These are phyloP conservation scores for Cyberlindnera nakhonratchasimensis DNA, from an alignment of 805 yeast genomes.

Conservation along the genomic window DNA sequence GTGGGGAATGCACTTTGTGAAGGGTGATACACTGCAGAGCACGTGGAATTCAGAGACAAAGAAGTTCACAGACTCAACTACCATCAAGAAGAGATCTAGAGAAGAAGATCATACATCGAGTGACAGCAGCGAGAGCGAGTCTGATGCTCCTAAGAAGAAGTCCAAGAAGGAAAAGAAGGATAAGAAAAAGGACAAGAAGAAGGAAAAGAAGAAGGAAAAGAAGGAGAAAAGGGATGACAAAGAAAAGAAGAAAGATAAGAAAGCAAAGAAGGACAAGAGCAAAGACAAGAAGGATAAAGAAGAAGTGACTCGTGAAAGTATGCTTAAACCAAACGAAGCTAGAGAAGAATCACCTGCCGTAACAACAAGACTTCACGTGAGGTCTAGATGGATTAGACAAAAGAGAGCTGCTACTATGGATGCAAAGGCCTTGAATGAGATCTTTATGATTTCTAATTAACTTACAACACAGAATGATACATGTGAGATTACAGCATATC, in stretches of 20 bases:
- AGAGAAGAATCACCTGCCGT: slow-evolving; percentile 34
- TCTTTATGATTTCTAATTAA: slow-evolving; percentile 74
- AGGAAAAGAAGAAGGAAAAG: slow-evolving; percentile 28
- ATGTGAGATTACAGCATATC: background rate
- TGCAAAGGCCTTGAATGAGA: slow-evolving; percentile 83
- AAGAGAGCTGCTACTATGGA: slow-evolving; percentile 92
- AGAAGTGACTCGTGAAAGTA: slow-evolving; percentile 38
- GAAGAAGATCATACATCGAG: slow-evolving; percentile 28
- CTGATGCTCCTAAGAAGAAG: slow-evolving; percentile 22
- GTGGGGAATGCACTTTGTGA: slow-evolving; percentile 85
- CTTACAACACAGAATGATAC: background rate
- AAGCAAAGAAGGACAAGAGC: slow-evolving; percentile 28
- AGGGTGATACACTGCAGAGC: slow-evolving; percentile 78
- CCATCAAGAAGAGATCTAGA: slow-evolving; percentile 28
- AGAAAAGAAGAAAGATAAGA: slow-evolving; percentile 31
- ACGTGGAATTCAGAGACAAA: slow-evolving; percentile 71
- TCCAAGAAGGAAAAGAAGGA: slow-evolving; percentile 28
- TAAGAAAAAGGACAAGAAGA: slow-evolving; percentile 26
- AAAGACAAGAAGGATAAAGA: slow-evolving; percentile 31
- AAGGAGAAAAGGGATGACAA: slow-evolving; percentile 29
- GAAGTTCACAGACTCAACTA: slow-evolving; percentile 28
- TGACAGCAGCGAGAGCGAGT: slow-evolving; percentile 20
- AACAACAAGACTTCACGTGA: slow-evolving; percentile 61
- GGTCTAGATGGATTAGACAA: slow-evolving; percentile 86
- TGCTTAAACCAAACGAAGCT: slow-evolving; percentile 37